Base-by-base conservation (phyloP, 1,284 basidiomycete species). In the Cutaneotrichosporon sp. region DNA sequence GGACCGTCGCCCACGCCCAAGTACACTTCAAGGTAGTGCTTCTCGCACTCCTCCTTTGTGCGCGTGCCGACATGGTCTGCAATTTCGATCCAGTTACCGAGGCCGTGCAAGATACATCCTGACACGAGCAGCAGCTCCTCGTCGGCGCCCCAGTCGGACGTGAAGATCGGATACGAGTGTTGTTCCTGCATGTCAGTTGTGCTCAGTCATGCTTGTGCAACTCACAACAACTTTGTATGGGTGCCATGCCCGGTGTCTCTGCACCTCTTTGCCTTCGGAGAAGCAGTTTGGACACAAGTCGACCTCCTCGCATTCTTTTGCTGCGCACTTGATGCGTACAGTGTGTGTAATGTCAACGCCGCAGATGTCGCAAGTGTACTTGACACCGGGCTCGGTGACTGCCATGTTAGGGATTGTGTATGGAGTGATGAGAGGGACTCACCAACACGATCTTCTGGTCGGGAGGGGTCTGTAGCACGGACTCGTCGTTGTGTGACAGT, bases 1-100 rank as follows among this genome's bases (percentile, higher is more conserved):
- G 55, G 41, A 10, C 61, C 64, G 26, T 64, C 59, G 9, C 55
- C 60, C 4, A 66, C 64, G 8, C 67, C 81, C 52, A 97, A 81
- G 68, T 93, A 98, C 30, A 89, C 83, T 40, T 81, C 72, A 44
- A 84, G 80, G 73, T 98, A 98, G 76, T 98, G 94, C 49, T 84
- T 77, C 74, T 94, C 88, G 22, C 93, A 90, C 67, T 98, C 94
- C 67, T 97, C 92, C 71, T 88, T 93, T 8, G 90, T 89, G 50
- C 93, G 81, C 5, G 92, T 96, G 7, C 96, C 94, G 49, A 98
- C 84, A 59, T 97, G 90, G 66, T 96, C 92, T 2, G 93, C 88
- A 47, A 96, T 90, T 67, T 94, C 93, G 68, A 88, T 85, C 94
- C 94, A 98, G 73, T 97, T 98, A 13, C 96, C 96, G 20, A 98